Conservation (phyloP, 225 moss, liverwort and hornwort genomes). For the Thuidium tamariscinum region DNA sequence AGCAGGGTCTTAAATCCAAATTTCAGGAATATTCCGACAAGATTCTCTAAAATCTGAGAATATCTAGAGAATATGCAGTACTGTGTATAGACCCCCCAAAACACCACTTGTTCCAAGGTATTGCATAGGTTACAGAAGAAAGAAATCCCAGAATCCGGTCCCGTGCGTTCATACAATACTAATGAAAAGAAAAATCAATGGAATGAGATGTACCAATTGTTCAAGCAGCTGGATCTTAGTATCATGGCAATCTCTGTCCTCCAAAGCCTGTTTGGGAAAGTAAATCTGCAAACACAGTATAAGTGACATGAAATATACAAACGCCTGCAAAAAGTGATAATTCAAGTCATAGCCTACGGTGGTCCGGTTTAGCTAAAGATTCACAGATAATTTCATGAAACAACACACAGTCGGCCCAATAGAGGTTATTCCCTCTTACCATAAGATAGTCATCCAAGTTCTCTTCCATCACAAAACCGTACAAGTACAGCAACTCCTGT, state of each 20-base stretch:
- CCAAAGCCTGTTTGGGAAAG: conserved; percentile 44
- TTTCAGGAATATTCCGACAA: not conserved
- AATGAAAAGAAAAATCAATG: not conserved
- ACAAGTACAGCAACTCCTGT: conserved; percentile 86
- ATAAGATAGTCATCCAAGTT: conserved; percentile 90
- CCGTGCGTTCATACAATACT: not conserved
- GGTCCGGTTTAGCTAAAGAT: not conserved
- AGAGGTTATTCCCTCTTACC: conserved; percentile 37
- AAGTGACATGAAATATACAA: not conserved
- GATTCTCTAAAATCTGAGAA: not conserved
- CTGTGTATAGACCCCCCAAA: no score
- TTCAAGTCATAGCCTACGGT: not conserved
- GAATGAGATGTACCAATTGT: conserved; percentile 16
- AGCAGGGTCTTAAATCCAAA: not conserved
- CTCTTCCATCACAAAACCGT: conserved; percentile 80
- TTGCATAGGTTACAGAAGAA: not conserved
- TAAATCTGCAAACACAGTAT: conserved; percentile 52
- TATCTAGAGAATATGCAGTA: not conserved
- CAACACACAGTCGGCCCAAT: not conserved
- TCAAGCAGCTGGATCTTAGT: conserved; percentile 65
- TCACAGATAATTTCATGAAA: not conserved
- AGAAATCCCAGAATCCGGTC: not conserved
- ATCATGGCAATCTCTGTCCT: conserved; percentile 41
- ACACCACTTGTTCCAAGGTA: not conserved
- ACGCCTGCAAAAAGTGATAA: not conserved